phyloP scores from a whole-genome alignment of 768 basidiomycete species.

The Tulasnella sp. region DNA sequence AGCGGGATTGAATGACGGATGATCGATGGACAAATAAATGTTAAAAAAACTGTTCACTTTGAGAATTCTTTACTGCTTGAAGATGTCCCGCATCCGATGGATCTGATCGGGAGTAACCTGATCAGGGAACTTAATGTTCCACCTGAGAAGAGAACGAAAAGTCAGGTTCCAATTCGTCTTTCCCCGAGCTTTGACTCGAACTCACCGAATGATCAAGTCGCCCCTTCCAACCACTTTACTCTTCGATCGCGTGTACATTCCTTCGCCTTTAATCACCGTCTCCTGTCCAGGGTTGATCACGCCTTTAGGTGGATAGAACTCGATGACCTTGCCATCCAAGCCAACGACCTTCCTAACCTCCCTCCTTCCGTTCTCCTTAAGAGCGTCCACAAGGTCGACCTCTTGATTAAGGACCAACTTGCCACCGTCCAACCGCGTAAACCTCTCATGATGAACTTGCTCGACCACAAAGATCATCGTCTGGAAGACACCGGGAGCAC shows the following conservation, averaged over 20 bases:
- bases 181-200: background rate
- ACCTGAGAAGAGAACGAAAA: background rate
- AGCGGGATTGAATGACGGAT: background rate
- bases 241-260: conserved; percentile 59
- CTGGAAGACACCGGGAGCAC: conserved; percentile 47
- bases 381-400: conserved; percentile 48
- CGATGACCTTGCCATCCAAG: conserved; percentile 49
- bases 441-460: conserved; percentile 49
- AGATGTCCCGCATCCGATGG: conserved; percentile 18
- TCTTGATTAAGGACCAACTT: conserved; percentile 50
- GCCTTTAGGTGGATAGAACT: conserved; percentile 37
- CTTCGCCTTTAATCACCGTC: conserved; percentile 49
- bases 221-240: conserved; percentile 49
- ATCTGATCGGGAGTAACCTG: conserved; percentile 18
- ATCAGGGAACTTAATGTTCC: conserved; percentile 24
- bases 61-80: background rate
- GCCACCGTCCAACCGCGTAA: conserved; percentile 44
- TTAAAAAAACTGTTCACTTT: background rate
- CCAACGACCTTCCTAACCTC: conserved; percentile 37
- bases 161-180: background rate
- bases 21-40: background rate
- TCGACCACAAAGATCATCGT: conserved; percentile 62
- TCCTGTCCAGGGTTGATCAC: conserved; percentile 41
- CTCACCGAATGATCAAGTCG: conserved; percentile 56
- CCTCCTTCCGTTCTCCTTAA: conserved; percentile 30